These are phyloP conservation scores for Inga leiocalycina DNA, from an alignment of 306 rosid species.

Conservation along the genomic window DNA sequence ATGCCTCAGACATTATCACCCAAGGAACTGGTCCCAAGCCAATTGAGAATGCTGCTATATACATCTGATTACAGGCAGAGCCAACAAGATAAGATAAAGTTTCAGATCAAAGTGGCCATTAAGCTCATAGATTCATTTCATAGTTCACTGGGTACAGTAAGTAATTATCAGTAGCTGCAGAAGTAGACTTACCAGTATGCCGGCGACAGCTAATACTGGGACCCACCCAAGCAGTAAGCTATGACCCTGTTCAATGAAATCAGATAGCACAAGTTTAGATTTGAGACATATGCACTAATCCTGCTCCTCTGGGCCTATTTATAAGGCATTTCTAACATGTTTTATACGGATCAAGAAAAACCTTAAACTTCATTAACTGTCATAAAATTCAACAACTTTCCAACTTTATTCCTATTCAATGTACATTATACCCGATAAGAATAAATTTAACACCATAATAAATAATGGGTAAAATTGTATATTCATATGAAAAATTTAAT, in stretches of 20 bases:
- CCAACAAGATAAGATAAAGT: constrained; percentile 5
- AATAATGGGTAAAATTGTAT: too few relatives aligned
- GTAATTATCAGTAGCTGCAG: neutral
- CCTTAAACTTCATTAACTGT: too few relatives aligned
- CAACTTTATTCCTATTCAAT: too few relatives aligned
- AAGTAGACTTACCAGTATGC: constrained; percentile 62
- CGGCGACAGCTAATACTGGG: constrained; percentile 51
- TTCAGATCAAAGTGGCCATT: neutral
- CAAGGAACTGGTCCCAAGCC: constrained; percentile 92
- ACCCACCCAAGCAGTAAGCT: constrained; percentile 38
- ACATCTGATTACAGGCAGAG: constrained; percentile 48
- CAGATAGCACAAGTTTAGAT: constrained; percentile 22
- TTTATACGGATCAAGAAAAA: too few relatives aligned
- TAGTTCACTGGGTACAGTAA: neutral
- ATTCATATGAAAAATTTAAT: too few relatives aligned
- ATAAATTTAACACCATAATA: too few relatives aligned
- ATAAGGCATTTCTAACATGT: too few relatives aligned
- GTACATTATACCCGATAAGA: too few relatives aligned
- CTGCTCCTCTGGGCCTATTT: too few relatives aligned
- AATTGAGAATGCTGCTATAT: constrained; percentile 63
- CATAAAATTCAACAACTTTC: too few relatives aligned
- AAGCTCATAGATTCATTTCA: neutral
- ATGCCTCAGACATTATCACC: constrained; percentile 91
- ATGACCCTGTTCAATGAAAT: constrained; percentile 40
- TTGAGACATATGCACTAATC: neutral